Conservation (phyloP, 2,329 filamentous ascomycete species). For the Drechslerella coelobrocha region DNA sequence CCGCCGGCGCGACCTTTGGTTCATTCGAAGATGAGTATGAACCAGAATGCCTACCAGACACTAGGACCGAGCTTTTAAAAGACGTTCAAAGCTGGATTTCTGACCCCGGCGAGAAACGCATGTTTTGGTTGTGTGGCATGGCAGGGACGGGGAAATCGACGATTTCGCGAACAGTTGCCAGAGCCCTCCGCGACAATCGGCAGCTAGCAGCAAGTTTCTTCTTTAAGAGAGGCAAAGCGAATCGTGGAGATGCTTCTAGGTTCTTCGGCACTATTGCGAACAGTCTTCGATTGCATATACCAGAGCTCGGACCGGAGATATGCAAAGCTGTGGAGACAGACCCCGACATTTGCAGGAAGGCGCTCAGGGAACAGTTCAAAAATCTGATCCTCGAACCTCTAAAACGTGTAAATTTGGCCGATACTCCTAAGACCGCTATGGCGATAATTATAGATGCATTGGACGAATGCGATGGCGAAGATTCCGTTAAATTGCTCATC, state of each 20-base stretch:
- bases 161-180: slow-evolving; percentile 57
- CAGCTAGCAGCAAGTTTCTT: slow-evolving; percentile 60
- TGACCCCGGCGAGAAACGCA: not conserved
- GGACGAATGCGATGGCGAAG: slow-evolving; percentile 36
- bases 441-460: slow-evolving; percentile 38
- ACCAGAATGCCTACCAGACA: slow-evolving; percentile 51
- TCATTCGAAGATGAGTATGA: slow-evolving; percentile 52
- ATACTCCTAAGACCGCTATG: not conserved
- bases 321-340: slow-evolving; percentile 56
- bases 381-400: slow-evolving; percentile 21
- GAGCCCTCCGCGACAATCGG: slow-evolving; percentile 46
- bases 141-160: too few relatives aligned
- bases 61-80: slow-evolving; percentile 53
- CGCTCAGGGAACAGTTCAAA: slow-evolving; percentile 25
- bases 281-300: slow-evolving; percentile 56
- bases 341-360: slow-evolving; percentile 33
- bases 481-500: slow-evolving; percentile 3
- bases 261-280: slow-evolving; percentile 60
- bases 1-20: slow-evolving; percentile 52
- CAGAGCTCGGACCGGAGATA: slow-evolving; percentile 55
- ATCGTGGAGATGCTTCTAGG: slow-evolving; percentile 57
- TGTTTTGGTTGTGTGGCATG: slow-evolving; percentile 58
- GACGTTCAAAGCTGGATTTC: slow-evolving; percentile 46
- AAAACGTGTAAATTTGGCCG: too few relatives aligned
- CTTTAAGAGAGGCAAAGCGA: too few relatives aligned